phyloP scores from a whole-genome alignment of 208 protist genomes.

The Leishmania tropica region DNA sequence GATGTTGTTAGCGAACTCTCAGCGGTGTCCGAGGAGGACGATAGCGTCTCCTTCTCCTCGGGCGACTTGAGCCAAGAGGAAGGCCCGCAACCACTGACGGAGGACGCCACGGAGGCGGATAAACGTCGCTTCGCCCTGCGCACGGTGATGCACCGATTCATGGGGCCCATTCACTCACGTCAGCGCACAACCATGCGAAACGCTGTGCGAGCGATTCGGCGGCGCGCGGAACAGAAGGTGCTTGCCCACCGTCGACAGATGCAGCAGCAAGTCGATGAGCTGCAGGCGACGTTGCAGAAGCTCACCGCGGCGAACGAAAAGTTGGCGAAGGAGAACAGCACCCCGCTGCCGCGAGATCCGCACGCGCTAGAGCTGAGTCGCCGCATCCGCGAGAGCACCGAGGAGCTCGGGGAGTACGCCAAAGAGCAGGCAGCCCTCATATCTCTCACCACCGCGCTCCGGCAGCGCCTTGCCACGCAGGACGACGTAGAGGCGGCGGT shows the following conservation, averaged over 20 bases:
- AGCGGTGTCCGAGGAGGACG: conserved; percentile 20
- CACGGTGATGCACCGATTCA: conserved; percentile 35
- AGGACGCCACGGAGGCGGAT: conserved; percentile 15
- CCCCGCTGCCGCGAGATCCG: conserved; percentile 68
- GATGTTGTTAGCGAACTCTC: conserved; percentile 32
- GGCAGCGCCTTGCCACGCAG: conserved; percentile 62
- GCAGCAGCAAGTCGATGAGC: conserved; percentile 36
- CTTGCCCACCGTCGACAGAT: conserved; percentile 20
- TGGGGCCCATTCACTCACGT: conserved; percentile 30
- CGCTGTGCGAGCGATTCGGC: conserved; percentile 35
- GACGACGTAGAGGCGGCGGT: conserved; percentile 67
- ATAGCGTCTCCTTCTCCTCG: conserved; percentile 20
- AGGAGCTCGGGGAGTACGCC: conserved; percentile 43
- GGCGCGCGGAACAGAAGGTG: conserved; percentile 36
- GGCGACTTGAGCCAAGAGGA: conserved; percentile 29
- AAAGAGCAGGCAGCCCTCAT: conserved; percentile 48
- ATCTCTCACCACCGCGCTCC: conserved; percentile 48
- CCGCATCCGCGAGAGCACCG: conserved; percentile 56
- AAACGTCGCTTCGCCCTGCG: conserved; percentile 38
- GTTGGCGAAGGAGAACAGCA: conserved; percentile 69
- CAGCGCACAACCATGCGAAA: conserved; percentile 46
- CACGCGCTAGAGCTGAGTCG: conserved; percentile 67
- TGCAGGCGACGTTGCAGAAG: conserved; percentile 42
- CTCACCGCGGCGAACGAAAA: conserved; percentile 41
- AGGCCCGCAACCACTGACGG: conserved; percentile 20